Evolutionary conservation across 2,329 filamentous ascomycete species (phyloP), one percentile per base, ranked within the genome.

Genomic region (Ambrosiella xylebori): DNA sequence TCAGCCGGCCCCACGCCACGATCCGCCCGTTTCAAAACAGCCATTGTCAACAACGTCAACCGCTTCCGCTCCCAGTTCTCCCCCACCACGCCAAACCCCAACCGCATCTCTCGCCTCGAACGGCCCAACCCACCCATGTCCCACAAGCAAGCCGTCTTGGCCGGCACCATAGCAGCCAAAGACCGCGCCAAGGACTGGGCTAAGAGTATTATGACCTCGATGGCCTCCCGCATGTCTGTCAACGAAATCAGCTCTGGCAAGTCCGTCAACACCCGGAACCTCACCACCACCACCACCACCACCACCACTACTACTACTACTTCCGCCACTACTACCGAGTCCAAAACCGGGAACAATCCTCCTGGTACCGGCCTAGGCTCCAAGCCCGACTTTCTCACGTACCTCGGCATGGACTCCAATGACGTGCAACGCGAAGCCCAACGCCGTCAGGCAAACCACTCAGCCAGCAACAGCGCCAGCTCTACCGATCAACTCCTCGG

Each of bases 1-100:
- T 76, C 74, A 36, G 67, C 76, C n/a, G 75, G 74, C 0, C 75
- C 76, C 13, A 78, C 76, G 2, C 70, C 74, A 3, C 65, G 71
- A 17, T 65, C 71, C 2, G 68, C 69, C 60, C 73, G 71, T 62
- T 61, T 75, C 59, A 71, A 66, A 64, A 70, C 69, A 2, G 65
- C 69, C 1, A 57, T 76, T 2, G 69, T 68, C 36, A 57, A 57
- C 40, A 59, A 59, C 12, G 45, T 59, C 15, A 40, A 11, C 69
- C 70, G 51, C 37, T 17, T 59, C 19, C 53, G 57, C 38, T 39
- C 12, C 8, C 54, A 57, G 36, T 56, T 60, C 54, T 57, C n/a
- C 17, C 50, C 54, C 19, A 45, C 49, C n/a, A 47, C 15, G 13
- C 27, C 17, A 19, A 45, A 27, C 9, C 75, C 53, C 74, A 75